Base-by-base conservation (phyloP, 371 early-diverging fungal genomes). In the Saksenaea vasiformis region DNA sequence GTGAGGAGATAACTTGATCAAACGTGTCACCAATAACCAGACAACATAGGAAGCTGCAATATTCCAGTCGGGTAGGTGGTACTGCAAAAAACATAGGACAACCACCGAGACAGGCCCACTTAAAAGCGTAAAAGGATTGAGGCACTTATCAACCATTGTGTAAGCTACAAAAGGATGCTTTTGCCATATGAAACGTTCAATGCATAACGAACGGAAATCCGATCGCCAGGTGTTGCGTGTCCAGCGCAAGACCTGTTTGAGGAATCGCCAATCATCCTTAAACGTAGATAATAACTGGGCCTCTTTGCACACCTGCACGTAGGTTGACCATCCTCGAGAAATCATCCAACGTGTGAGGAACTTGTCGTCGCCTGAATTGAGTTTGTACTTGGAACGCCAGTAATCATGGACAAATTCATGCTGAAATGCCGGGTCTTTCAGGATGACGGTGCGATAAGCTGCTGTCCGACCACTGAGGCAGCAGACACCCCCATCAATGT, bases 391-490 rank as follows among this genome's bases (percentile, higher is more conserved):
- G 28, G 84, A 82, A 36, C 80, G 65, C 91, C 91, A 91, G 47
- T 85, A 86, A 67, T 91, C 91, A 56, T 91, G 83, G 7, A 87
- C 87, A 62, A 91, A 91, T 11, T 78, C 70, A 64, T 87, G 80
- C 60, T 89, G 89, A 72, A 91, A 91, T 35, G 79, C 81, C 4
- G 90, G 91, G 66, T 90, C 90, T 65, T 88, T 88, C 19, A 91
- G 75, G 62, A 91, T 91, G 41, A 83, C 71, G 1, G 90, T 89
- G 34, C 91, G 85, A 71, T 91, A 91, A 8, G 89, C 88, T 24
- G 90, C 91, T 11, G 91, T 91, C n/a, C 91, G 79, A n/a, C 91
- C 91, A 0, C 90, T 90, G 19, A 91, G 70, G 65, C 91, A 91
- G 58, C 90, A 91, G 14, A 90, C 87, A 24, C 91, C 91, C 36